phyloP scores from a whole-genome alignment of 257 asterid species.

The Anisodus acutangulus region DNA sequence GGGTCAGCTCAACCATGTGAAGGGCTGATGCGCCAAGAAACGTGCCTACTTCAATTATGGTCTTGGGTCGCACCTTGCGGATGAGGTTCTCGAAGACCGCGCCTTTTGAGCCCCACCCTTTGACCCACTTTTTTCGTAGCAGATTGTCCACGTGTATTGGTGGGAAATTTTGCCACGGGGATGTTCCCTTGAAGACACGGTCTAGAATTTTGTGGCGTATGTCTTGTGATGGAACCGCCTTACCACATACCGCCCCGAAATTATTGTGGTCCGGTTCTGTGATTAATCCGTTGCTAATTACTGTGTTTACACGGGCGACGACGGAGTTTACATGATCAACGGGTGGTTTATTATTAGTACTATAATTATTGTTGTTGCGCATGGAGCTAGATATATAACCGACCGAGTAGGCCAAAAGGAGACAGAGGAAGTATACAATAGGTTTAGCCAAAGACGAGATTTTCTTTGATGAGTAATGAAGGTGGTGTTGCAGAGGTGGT shows the following conservation, averaged over 20 bases:
- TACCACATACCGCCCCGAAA: constrained; percentile 40
- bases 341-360: neutral
- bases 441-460: constrained; percentile 26
- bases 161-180: constrained; percentile 66
- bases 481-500: constrained; percentile 21
- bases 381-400: neutral
- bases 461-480: constrained; percentile 33
- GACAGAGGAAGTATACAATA: constrained; percentile 25
- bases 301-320: neutral
- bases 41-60: constrained; percentile 67
- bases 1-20: constrained; percentile 57
- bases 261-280: constrained; percentile 38
- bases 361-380: neutral
- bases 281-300: neutral
- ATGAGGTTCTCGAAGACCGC: constrained; percentile 66
- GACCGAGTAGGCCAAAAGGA: constrained; percentile 29
- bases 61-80: constrained; percentile 49
- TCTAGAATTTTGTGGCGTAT: constrained; percentile 46
- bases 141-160: constrained; percentile 45
- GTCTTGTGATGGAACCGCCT: constrained; percentile 31
- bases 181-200: constrained; percentile 56
- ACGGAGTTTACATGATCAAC: neutral
- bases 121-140: constrained; percentile 44
- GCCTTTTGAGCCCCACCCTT: constrained; percentile 66
- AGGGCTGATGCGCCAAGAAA: constrained; percentile 73